Percentiles rank a stretch among this genome's conserved stretches.
Evolutionary conservation across 345 rosid genomes (phyloP).

Genomic region (Aegle marmelos): DNA sequence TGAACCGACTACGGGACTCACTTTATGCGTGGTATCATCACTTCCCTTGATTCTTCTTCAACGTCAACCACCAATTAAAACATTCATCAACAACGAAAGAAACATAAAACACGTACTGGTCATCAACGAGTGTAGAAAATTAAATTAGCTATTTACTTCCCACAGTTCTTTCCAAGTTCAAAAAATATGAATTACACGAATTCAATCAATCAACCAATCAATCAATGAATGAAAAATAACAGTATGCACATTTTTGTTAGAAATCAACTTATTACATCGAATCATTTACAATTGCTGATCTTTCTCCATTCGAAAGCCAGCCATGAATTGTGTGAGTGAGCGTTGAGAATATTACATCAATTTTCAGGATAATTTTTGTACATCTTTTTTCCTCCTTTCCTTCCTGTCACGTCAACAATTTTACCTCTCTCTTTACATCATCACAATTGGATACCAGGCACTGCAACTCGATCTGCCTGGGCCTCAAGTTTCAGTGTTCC

Average conservation of each 20-base stretch:
- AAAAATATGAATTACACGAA: slow-evolving; percentile 22
- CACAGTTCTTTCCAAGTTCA: background rate
- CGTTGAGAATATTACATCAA: slow-evolving; percentile 37
- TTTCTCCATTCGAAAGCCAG: slow-evolving; percentile 12
- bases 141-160: background rate
- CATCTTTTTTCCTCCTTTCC: slow-evolving; percentile 21
- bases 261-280: slow-evolving; percentile 31
- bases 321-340: slow-evolving; percentile 44
- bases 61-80: no score
- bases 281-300: slow-evolving; percentile 48
- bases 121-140: background rate
- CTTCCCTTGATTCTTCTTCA: no score
- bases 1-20: no score
- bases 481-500: slow-evolving; percentile 21
- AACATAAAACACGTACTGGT: no score
- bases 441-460: slow-evolving; percentile 22
- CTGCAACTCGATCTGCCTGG: slow-evolving; percentile 18
- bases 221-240: slow-evolving; percentile 18
- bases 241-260: slow-evolving; percentile 13
- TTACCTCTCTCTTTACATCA: slow-evolving; percentile 28
- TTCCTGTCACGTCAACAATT: slow-evolving; percentile 33
- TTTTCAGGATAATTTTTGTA: slow-evolving; percentile 35
- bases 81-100: background rate
- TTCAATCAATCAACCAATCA: slow-evolving; percentile 29
- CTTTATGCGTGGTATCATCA: no score